Percentiles rank a stretch among this genome's conserved stretches.
Evolutionary conservation across 352 stramenopile genomes (phyloP).

Genomic region (Pythium vanterpoolii): DNA sequence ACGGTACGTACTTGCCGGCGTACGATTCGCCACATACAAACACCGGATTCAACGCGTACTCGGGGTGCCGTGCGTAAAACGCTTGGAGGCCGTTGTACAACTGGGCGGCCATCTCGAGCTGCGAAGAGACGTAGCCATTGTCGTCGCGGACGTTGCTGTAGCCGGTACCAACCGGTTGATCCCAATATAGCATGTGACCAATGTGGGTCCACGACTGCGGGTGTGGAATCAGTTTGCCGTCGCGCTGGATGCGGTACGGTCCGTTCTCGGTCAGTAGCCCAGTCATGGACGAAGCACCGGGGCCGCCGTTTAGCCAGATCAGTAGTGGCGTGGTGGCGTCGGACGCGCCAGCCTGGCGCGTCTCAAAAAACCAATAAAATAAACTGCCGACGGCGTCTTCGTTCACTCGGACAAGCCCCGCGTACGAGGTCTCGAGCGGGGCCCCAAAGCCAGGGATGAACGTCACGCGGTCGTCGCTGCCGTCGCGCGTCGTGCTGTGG

Average conservation of each 20-base stretch:
- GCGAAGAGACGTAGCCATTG: slow-evolving; percentile 61
- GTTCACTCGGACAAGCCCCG: slow-evolving; percentile 66
- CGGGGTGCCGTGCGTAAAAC: slow-evolving; percentile 88
- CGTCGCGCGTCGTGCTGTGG: not conserved
- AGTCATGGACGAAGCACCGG: slow-evolving; percentile 77
- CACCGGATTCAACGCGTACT: slow-evolving; percentile 63
- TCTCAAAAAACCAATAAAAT: slow-evolving; percentile 89
- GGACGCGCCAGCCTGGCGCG: slow-evolving; percentile 22
- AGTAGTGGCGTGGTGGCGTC: slow-evolving; percentile 56
- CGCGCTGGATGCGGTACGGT: slow-evolving; percentile 61
- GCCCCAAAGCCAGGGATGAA: slow-evolving; percentile 70
- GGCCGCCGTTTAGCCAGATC: slow-evolving; percentile 80
- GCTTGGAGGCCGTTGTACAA: slow-evolving; percentile 91
- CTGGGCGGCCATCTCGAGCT: slow-evolving; percentile 73
- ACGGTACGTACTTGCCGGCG: slow-evolving; percentile 96
- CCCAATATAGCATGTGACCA: slow-evolving; percentile 83
- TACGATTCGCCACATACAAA: slow-evolving; percentile 92
- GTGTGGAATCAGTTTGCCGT: slow-evolving; percentile 71
- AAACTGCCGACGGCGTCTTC: slow-evolving; percentile 46
- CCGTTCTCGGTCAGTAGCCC: slow-evolving; percentile 76
- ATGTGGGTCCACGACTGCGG: slow-evolving; percentile 68
- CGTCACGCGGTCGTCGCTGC: slow-evolving; percentile 37
- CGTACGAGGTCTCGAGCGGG: slow-evolving; percentile 74
- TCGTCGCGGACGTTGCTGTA: slow-evolving; percentile 75
- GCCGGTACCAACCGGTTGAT: slow-evolving; percentile 78